These are phyloP conservation scores for Pouteria glomerata DNA, from an alignment of 148 eudicot genomes.

Conservation along the genomic window DNA sequence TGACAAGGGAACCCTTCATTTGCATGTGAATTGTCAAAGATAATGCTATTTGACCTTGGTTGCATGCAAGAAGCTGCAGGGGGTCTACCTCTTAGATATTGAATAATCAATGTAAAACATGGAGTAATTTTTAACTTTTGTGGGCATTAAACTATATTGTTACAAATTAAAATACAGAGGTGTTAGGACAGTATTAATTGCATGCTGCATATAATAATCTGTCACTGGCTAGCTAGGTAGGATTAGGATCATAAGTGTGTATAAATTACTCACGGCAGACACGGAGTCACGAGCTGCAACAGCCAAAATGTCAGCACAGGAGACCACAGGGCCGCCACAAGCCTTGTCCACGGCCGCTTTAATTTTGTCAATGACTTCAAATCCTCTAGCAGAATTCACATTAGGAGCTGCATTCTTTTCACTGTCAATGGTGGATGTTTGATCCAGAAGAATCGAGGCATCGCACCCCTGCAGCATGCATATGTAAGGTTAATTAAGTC, in stretches of 20 bases:
- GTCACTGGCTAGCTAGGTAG: too few species aligned
- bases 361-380: conserved; percentile 24
- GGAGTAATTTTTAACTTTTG: too few species aligned
- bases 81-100: too few species aligned
- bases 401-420: conserved; percentile 26
- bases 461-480: conserved; percentile 27
- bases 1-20: too few species aligned
- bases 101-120: too few species aligned
- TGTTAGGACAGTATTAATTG: too few species aligned
- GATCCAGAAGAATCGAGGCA: conserved; percentile 28
- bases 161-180: not conserved
- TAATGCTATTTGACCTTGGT: too few species aligned
- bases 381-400: conserved; percentile 23
- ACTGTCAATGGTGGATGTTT: conserved; percentile 15
- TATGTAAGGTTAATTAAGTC: too few species aligned
- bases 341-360: conserved; percentile 19
- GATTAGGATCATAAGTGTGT: not conserved
- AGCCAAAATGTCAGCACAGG: conserved; percentile 35
- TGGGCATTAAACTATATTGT: not conserved
- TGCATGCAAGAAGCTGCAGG: too few species aligned
- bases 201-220: not conserved
- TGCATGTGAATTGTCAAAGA: too few species aligned
- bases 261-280: conserved; percentile 17
- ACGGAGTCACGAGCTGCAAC: conserved; percentile 38
- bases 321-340: conserved; percentile 21